Base-by-base conservation (phyloP, 129 eudicot species). In the Mikania micrantha region DNA sequence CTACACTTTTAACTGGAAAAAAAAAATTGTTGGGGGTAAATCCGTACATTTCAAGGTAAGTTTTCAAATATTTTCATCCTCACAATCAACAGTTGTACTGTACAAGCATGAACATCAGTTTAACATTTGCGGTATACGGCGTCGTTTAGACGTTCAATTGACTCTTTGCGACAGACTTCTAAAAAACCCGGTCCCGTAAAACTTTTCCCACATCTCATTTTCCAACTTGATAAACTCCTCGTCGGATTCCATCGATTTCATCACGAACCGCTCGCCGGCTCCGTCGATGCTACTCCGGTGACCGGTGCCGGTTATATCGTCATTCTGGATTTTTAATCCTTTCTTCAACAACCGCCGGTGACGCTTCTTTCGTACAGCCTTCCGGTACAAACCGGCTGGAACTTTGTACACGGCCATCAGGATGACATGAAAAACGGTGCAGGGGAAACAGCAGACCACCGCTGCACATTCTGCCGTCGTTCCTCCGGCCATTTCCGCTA, bases 391-490 rank as follows among this genome's bases (percentile, higher is more conserved):
- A 47, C 85, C 95, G 1, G 88, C 91, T 13, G 97, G 97, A 11
- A 90, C 52, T 49, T 90, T 86, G 84, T 84, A 90, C 13, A 87
- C 83, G 4, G 84, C 83, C 42, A 90, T 74, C 12, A 86, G 73
- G 10, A 84, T 16, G 7, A 90, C 75, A 41, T 84, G 67, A 7
- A 75, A 78, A 5, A 87, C 49, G 19, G 86, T 84, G 45, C 88
- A 84, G 0, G 97, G 97, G 66, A 83, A 80, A 39, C 97, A 82
- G 42, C 97, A 90, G 32, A 82, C 82, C 6, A 90, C 78, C 27
- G 95, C 97, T 13, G 97, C 97, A 68, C 95, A 90, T 65, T 82
- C 97, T 0, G 97, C 97, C 60, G 95, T 66, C 3, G 97, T 84
- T 0, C 89, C 95, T 16, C 97, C 97, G 10, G 86, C 97, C 20